phyloP scores from a whole-genome alignment of 371 early-diverging fungal genomes.

The Mortierella sp. region DNA sequence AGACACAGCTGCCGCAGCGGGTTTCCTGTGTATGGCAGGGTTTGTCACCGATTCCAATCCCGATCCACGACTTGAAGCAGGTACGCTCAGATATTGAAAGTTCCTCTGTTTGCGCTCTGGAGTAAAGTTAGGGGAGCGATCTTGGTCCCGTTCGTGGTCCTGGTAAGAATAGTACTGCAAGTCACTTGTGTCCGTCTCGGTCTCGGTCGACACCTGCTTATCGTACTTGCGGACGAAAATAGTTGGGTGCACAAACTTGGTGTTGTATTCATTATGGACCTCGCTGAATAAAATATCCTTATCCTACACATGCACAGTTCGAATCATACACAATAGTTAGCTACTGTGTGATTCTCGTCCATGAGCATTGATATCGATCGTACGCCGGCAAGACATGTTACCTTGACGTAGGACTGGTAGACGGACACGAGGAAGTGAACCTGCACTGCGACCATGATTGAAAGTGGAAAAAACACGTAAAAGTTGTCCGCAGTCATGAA shows the following conservation, averaged over 20 bases:
- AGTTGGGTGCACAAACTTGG: slow-evolving; percentile 49
- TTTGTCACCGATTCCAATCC: background rate
- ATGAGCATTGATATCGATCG: background rate
- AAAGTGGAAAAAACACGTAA: slow-evolving; percentile 41
- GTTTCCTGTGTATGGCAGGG: background rate
- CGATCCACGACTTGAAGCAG: slow-evolving; percentile 15
- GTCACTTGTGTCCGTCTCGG: slow-evolving; percentile 24
- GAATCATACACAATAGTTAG: background rate
- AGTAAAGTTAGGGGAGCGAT: background rate
- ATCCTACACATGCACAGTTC: slow-evolving; percentile 25
- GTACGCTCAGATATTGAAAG: slow-evolving; percentile 18
- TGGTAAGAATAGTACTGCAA: background rate
- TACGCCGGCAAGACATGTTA: background rate
- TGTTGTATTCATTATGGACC: slow-evolving; percentile 45
- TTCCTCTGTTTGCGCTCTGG: slow-evolving; percentile 18
- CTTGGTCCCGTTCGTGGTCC: background rate
- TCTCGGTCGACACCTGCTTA: slow-evolving; percentile 43
- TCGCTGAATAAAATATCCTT: slow-evolving; percentile 48
- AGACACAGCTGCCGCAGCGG: background rate
- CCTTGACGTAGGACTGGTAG: slow-evolving; percentile 51
- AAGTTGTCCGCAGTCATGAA: slow-evolving; percentile 40
- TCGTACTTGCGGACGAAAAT: slow-evolving; percentile 56
- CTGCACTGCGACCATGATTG: slow-evolving; percentile 34
- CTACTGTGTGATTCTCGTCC: no score
- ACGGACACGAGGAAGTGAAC: slow-evolving; percentile 40